Conservation (phyloP, 805 yeast genomes). For the Candida xyloterini region DNA sequence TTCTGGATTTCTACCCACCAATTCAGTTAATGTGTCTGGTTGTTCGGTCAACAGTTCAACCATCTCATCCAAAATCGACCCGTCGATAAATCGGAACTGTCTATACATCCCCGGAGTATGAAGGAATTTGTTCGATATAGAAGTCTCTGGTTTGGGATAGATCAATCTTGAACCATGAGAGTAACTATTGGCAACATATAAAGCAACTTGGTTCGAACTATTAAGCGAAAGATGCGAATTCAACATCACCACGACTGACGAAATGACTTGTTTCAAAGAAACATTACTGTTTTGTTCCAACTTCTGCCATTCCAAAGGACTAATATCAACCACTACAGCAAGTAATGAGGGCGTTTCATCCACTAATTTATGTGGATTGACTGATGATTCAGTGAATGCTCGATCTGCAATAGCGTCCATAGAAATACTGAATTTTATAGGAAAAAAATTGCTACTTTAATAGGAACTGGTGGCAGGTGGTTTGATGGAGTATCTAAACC, state of each 20-base stretch:
- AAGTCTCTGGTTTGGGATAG: constrained; percentile 49
- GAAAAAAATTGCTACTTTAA: no score
- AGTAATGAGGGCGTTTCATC: constrained; percentile 78
- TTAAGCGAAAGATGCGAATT: constrained; percentile 87
- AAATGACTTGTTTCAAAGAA: constrained; percentile 56
- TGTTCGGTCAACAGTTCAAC: constrained; percentile 41
- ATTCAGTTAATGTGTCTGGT: constrained; percentile 23
- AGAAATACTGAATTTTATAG: neutral
- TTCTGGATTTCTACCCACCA: constrained; percentile 17
- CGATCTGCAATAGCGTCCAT: constrained; percentile 73
- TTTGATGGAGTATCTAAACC: no score
- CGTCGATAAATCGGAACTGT: constrained; percentile 79
- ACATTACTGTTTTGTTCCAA: constrained; percentile 39
- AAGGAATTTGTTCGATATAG: constrained; percentile 22
- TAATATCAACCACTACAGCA: constrained; percentile 73
- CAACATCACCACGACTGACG: constrained; percentile 68
- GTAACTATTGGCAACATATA: constrained; percentile 68
- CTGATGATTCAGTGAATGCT: constrained; percentile 38
- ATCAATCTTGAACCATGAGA: constrained; percentile 59
- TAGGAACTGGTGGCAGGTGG: no score
- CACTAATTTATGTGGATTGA: constrained; percentile 22
- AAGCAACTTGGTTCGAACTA: constrained; percentile 78
- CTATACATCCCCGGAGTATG: constrained; percentile 71
- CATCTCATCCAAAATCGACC: constrained; percentile 60
- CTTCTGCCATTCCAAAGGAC: constrained; percentile 65